Conservation (phyloP, 352 stramenopile species). For the Pythium coloratum region DNA sequence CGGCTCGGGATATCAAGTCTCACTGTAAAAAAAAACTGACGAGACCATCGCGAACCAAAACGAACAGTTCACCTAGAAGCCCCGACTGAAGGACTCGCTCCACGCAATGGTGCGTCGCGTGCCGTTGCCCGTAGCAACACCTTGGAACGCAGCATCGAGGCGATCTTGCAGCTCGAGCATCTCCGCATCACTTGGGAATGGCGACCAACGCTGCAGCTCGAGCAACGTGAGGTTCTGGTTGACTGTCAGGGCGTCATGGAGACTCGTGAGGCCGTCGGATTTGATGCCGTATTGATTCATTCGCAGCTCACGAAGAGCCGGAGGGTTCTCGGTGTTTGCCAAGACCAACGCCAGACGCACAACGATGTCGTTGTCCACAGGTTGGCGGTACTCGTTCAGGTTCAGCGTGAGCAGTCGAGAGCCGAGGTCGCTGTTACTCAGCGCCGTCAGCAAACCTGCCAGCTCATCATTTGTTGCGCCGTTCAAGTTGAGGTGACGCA, state of each 20-base stretch:
- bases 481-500: not conserved
- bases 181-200: not conserved
- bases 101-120: no score
- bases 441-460: not conserved
- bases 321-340: not conserved
- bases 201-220: not conserved
- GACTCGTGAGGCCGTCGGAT: not conserved
- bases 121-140: no score
- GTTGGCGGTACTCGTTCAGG: not conserved
- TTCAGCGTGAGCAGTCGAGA: not conserved
- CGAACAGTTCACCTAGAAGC: no score
- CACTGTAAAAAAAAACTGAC: no score
- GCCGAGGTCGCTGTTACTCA: not conserved
- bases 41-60: no score
- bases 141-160: not conserved
- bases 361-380: not conserved
- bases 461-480: not conserved
- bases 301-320: not conserved
- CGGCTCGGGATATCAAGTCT: no score
- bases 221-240: not conserved
- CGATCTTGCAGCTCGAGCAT: not conserved
- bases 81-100: no score
- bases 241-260: not conserved
- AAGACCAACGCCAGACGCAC: not conserved
- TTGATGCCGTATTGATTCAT: not conserved